A percentile compares a stretch with the other conserved stretches of the same genome.
Conservation (phyloP, 2,329 filamentous ascomycete genomes). For the Tothia fuscella region DNA sequence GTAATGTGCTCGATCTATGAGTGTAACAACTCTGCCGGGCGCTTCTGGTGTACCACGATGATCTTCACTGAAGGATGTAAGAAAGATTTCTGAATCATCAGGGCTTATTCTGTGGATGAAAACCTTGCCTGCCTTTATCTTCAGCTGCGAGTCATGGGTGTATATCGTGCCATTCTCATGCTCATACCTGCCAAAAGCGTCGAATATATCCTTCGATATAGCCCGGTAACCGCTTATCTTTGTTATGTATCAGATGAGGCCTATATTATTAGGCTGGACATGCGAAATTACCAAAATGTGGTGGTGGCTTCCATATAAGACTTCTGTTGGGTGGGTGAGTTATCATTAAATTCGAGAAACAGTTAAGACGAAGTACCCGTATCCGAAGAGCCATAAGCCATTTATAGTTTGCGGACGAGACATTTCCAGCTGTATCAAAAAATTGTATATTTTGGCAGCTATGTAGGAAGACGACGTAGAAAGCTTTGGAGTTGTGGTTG, state of each 20-base stretch:
- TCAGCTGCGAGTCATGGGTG: not conserved
- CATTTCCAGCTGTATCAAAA: not conserved
- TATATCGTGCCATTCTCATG: too few relatives aligned
- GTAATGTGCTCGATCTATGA: constrained; percentile 80
- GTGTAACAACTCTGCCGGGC: constrained; percentile 83
- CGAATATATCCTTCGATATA: constrained; percentile 91
- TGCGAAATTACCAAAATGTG: constrained; percentile 64
- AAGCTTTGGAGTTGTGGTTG: too few relatives aligned
- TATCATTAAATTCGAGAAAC: constrained; percentile 18
- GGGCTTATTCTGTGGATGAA: not conserved
- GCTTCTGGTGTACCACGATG: constrained; percentile 82
- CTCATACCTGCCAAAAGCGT: constrained; percentile 88
- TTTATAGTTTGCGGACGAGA: not conserved
- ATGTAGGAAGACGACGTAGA: too few relatives aligned
- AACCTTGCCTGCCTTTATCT: constrained; percentile 22
- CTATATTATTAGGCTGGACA: not conserved
- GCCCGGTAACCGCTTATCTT: constrained; percentile 74
- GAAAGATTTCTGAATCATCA: not conserved
- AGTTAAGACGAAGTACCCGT: constrained; percentile 52
- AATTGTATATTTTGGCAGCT: too few relatives aligned
- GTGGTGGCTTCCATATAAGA: constrained; percentile 96
- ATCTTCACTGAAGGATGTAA: constrained; percentile 55
- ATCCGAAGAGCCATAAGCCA: constrained; percentile 95
- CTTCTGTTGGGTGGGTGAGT: constrained; percentile 44
- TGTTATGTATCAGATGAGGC: not conserved